Evolutionary conservation across 2,329 filamentous ascomycete genomes (phyloP), one percentile per base, ranked within the genome.

Genomic region (Colletotrichum orchidophilum): DNA sequence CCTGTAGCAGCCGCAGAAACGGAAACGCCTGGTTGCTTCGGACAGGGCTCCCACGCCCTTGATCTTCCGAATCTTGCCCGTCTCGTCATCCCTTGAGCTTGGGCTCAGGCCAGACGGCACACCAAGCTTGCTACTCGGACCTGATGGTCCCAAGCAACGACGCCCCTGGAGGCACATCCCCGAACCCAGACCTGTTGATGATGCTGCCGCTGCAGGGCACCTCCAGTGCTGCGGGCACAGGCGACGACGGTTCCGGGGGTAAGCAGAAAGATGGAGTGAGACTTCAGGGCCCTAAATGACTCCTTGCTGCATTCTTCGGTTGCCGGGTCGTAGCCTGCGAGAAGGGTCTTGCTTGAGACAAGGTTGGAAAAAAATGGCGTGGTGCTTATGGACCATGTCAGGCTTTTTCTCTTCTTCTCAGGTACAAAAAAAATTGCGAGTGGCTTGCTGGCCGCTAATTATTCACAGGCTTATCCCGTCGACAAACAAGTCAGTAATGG

Each of bases 321-420:
- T 68, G 68, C 64, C 64, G 57, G 64, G 68, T 68, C 42, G 53
- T 62, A 50, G 57, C 4, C 64, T 63, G 57, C 42, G 21, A 68
- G 52, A 66, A 71, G 68, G 68, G 68, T 68, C 52, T 63, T 33
- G 58, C 27, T 53, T 68, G 68, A 70, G 68, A 68, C 68, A 68
- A 29, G 33, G 66, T 52, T 68, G 58, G 68, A 52, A 68, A 39
- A 63, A 58, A 68, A 63, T 71, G 53, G 64, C 64, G 57, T 57
- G 57, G 58, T 70, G 67, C 55, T 50, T 61, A 49, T 57, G 49
- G 42, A 42, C 55, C 62, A 59, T 70, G 24, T 27, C 42, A 53
- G 52, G 21, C 31, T 24, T 55, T 27, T 49, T 11, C 2, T 21
- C n/a, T 39, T 11, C 29, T 29, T 42, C 39, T 46, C 39, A n/a